Evolutionary conservation across 2,329 filamentous ascomycete genomes (phyloP).

Genomic region (Microcyclospora tardicrescens): DNA sequence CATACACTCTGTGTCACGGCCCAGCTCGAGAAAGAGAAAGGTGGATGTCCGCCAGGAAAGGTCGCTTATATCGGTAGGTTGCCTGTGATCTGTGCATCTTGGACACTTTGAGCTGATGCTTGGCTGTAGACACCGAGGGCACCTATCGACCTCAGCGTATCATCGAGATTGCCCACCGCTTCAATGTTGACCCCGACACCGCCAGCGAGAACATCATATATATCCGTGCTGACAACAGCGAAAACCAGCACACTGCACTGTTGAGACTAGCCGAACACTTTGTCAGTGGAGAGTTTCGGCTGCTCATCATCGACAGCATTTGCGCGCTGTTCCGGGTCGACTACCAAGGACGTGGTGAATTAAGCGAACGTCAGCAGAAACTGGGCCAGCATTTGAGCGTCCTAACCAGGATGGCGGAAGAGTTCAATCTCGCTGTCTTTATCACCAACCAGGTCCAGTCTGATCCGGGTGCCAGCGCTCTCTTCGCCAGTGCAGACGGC

Average conservation of each 20-base stretch:
- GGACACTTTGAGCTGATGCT: not conserved
- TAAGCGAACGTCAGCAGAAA: slow-evolving; percentile 56
- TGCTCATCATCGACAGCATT: slow-evolving; percentile 57
- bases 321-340: slow-evolving; percentile 58
- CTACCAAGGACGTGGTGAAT: slow-evolving; percentile 52
- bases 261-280: slow-evolving; percentile 50
- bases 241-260: slow-evolving; percentile 51
- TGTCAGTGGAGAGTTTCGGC: slow-evolving; percentile 48
- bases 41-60: slow-evolving; percentile 51
- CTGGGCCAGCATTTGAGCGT: slow-evolving; percentile 52
- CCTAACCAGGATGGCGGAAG: slow-evolving; percentile 53
- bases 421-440: slow-evolving; percentile 53
- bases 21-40: slow-evolving; percentile 42
- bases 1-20: slow-evolving; percentile 57
- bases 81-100: not conserved
- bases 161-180: slow-evolving; percentile 52
- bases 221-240: slow-evolving; percentile 51
- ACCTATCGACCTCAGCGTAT: slow-evolving; percentile 57
- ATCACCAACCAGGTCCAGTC: slow-evolving; percentile 63
- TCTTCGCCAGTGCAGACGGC: slow-evolving; percentile 55
- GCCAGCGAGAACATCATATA: slow-evolving; percentile 57
- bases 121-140: slow-evolving; percentile 40
- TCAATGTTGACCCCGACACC: slow-evolving; percentile 44
- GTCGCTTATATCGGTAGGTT: slow-evolving; percentile 51
- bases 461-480: slow-evolving; percentile 53